A percentile compares a stretch with the other conserved stretches of the same genome.
Conservation (phyloP, 345 rosid species). For the Raphanus raphanistrum region DNA sequence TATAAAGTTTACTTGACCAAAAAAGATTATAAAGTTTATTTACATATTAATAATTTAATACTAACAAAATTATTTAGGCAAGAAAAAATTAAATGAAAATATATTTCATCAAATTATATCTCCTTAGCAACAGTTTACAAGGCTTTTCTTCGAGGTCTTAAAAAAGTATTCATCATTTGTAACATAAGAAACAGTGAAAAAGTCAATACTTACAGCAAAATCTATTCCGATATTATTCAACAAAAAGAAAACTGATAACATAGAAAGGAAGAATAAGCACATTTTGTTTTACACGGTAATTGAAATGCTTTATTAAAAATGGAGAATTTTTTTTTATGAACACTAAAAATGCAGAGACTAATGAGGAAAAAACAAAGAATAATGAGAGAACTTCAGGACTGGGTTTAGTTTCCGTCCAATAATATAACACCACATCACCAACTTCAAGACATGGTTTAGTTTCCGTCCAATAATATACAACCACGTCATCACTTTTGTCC, state of each 20-base stretch:
- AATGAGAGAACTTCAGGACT: conserved; percentile 25
- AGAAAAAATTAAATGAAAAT: no score
- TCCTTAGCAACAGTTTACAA: no score
- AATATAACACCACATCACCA: conserved; percentile 1
- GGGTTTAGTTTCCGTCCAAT: conserved; percentile 28
- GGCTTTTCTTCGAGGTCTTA: no score
- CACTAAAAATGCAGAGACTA: not conserved
- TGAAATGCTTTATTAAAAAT: not conserved
- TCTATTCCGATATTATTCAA: not conserved
- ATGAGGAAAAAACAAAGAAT: not conserved
- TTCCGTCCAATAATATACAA: not conserved
- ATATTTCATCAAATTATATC: no score
- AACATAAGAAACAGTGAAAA: not conserved
- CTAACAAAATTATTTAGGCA: no score
- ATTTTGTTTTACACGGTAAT: not conserved
- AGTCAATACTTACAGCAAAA: not conserved
- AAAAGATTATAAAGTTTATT: no score
- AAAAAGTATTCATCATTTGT: not conserved
- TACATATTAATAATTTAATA: no score
- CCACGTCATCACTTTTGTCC: conserved; percentile 13
- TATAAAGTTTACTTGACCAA: no score
- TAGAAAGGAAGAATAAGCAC: not conserved
- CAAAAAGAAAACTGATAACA: not conserved
- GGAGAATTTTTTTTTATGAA: no score
- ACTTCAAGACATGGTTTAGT: conserved; percentile 32